Base-by-base conservation (phyloP, 192 early-diverging fungal species). In the Rhizophagus prolifer region DNA sequence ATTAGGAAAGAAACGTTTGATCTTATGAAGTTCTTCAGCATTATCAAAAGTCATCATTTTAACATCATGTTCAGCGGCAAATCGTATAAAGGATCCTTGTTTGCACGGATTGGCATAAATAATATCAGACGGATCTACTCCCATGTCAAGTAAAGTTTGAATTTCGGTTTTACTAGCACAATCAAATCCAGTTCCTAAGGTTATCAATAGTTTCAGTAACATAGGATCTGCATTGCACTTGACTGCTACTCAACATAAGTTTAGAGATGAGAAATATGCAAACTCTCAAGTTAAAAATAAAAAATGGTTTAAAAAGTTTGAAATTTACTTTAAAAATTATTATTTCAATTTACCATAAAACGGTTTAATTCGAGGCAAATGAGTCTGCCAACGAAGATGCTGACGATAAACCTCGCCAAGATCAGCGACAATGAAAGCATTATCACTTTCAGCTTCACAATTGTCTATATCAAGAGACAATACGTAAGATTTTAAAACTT, bases 71-170 rank as follows among this genome's bases (percentile, higher is more conserved):
- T 82, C 81, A 28, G 84, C 82, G 2, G 97, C 95, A 76, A 89
- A 97, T 61, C 94, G 93, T 81, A 99, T 89, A 84, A 97, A 97
- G 7, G 96, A 95, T 65, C 91, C 88, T 75, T 95, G 95, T 87
- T 99, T 99, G 90, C 98, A 99, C n/a, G 97, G 97, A 86, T 99
- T 97, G 70, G 98, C 97, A 72, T 97, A 99, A 74, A 99, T 97
- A 81, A 99, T 93, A 59, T 90, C 86, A 3, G 79, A 85, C 7
- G 94, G 86, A 38, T 91, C 86, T 8, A 91, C 90, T 68, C 94
- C 94, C 47, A 90, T 78, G 38, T 88, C 85, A 54, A 98, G 86
- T 50, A 91, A 91, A 59, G 89, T 87, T 75, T 94, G 88, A 30
- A 99, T 93, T 89, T 99, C 98, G 54, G 85, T 86, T 84, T 92